Evolutionary conservation across 805 yeast genomes (phyloP), one percentile per base, ranked within the genome.

Genomic region (Cyberlindnera euphorbiae): DNA sequence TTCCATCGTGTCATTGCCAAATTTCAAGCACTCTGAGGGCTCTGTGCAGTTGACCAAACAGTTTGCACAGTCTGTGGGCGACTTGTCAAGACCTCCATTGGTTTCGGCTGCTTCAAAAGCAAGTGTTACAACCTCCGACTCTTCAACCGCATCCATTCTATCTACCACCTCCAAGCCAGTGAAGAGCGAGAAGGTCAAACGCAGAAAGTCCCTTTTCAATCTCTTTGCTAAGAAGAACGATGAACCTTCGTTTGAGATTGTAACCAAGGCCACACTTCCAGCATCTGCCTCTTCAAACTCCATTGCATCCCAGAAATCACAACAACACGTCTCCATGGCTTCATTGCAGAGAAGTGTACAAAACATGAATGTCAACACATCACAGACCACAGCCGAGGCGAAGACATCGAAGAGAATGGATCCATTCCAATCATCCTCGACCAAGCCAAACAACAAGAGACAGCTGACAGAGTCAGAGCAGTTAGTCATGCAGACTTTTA

Each of bases 241-340:
- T 14, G 50, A 45, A 14, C 51, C 55, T 10, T 35, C 43, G 4
- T 52, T 53, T 28, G 58, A 53, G 30, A 50, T 53, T 24, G 53
- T 49, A 8, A 46, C 48, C 9, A 45, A 43, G 33, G 28, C 36
- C 11, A 25, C 43, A 6, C 17, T 36, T 17, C 27, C 42, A 29
- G 14, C 27, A 11, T 25, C 35, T 4, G 22, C 27, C 11, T 28
- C 32, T 8, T 10, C 28, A 2, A 16, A 26, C 4, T 17, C 39
- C 9, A n/a, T 21, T 11, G 11, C 23, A 12, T 24, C 26, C 26
- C 9, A 19, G 9, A 7, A 19, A 19, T 9, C 22, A 17, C 32
- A 26, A 13, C 28, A 30, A 10, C 23, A 32, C 7, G 15, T 26
- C 8, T 32, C 40, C 5, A 42, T 42, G 46, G 46, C 46, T 10